Base-by-base conservation (phyloP, 2,329 filamentous ascomycete species). In the Ophiocordyceps camponoti-floridani region DNA sequence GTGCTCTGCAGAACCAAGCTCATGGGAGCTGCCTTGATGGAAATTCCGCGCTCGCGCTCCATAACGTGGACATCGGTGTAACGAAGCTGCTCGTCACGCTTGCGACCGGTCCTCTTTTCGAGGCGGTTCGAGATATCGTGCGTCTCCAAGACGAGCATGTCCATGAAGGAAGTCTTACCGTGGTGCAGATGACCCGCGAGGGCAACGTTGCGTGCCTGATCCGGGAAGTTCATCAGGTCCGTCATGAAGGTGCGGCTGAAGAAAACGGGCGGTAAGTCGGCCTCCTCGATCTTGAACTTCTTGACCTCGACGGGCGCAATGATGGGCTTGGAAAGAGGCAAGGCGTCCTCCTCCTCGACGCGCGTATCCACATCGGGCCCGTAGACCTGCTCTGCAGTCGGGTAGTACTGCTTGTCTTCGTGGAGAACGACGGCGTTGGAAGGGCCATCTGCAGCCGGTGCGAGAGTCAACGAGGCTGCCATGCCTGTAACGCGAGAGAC, bases 381-480 rank as follows among this genome's bases (percentile, higher is more conserved):
- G 60, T 96, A 98, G 40, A 94, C 80, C 62, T 98, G 91, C 58
- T 89, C 81, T 46, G 91, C 91, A n/a, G 88, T 94, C 28, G 91
- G 91, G 59, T 98, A 98, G 64, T 98, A 98, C 61, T 96, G 91
- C 63, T 98, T 98, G 67, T 98, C 91, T 70, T 98, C 91, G 65
- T 98, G 91, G 41, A 98, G 75, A 47, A 98, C 75, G n/a, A 98
- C 87, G 44, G 91, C 89, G 62, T 96, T 98, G 5, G 88, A 95
- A 4, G 89, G 84, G 13, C 84, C 87, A 61, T 86, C 77, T 75
- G 51, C 49, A 44, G 43, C 41, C 30, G 19, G 11, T 18, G 11
- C 27, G 19, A 16, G 26, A 13, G 23, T 42, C 16, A 30, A 16
- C 26, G 23, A 4, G 41, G 9, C 16, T 2, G 23, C 10, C 6